These are phyloP conservation scores for Cydonia oblonga DNA, from an alignment of 331 rosid genomes.

Conservation along the genomic window DNA sequence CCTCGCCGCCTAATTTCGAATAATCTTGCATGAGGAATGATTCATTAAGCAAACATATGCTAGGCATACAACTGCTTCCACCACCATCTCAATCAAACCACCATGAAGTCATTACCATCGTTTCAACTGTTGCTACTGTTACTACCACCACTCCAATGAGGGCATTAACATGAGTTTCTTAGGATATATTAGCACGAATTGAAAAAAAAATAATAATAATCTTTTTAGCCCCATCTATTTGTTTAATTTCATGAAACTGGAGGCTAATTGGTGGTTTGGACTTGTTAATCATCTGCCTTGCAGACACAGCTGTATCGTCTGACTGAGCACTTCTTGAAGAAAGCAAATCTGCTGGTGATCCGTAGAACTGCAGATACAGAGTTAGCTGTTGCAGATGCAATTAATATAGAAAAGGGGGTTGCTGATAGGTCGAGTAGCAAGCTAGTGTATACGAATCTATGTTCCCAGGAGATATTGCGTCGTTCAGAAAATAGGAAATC, in stretches of 20 bases:
- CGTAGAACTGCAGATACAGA: conserved; percentile 77
- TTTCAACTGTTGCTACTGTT: not conserved
- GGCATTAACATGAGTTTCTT: not conserved
- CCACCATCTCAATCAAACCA: not conserved
- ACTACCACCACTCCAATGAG: not conserved
- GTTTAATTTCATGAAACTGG: not conserved
- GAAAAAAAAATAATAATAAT: no score
- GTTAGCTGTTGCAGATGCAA: conserved; percentile 90
- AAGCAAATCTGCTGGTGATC: conserved; percentile 49
- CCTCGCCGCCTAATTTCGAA: not conserved
- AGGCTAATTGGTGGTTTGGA: not conserved
- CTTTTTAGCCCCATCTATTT: not conserved
- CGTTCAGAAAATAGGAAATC: conserved; percentile 35
- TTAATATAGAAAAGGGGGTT: conserved; percentile 79
- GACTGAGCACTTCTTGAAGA: conserved; percentile 75
- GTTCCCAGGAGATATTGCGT: conserved; percentile 67
- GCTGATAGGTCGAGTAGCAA: conserved; percentile 83
- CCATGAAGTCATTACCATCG: not conserved
- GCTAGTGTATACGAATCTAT: conserved; percentile 71
- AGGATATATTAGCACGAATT: not conserved
- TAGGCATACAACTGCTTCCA: not conserved
- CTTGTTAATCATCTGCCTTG: conserved; percentile 6
- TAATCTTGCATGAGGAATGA: not conserved
- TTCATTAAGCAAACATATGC: not conserved
- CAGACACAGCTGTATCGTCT: conserved; percentile 86